Evolutionary conservation across 139 green algal genomes (phyloP).

Genomic region (Cymbomonas tetramitiformis): DNA sequence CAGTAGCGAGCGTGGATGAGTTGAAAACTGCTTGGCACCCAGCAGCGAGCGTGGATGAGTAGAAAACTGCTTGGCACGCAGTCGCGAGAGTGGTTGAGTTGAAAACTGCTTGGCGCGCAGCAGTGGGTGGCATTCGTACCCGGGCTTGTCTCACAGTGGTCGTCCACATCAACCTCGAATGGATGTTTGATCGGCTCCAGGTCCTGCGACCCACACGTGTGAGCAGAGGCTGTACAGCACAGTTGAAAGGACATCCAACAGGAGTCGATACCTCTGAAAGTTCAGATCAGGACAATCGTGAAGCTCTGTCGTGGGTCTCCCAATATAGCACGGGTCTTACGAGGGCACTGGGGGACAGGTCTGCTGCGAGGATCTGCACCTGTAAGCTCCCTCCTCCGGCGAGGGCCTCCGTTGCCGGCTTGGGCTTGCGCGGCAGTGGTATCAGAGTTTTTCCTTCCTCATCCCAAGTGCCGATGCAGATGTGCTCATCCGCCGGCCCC

Average conservation of each 20-base stretch:
- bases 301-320: slow-evolving; percentile 5
- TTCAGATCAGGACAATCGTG: no score
- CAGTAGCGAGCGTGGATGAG: no score
- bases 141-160: slow-evolving; percentile 25
- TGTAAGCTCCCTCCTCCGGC: not conserved
- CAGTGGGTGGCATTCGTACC: no score
- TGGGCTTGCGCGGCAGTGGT: not conserved
- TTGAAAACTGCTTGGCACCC: no score
- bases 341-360: not conserved
- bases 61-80: no score
- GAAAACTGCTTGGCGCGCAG: no score
- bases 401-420: not conserved
- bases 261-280: no score
- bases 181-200: slow-evolving; percentile 5
- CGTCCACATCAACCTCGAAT: slow-evolving; percentile 15
- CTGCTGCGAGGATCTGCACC: not conserved
- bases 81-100: no score
- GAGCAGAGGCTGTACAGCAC: no score
- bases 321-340: not conserved
- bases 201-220: not conserved
- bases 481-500: not conserved
- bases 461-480: slow-evolving; percentile 15
- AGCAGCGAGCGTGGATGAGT: no score
- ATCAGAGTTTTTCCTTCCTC: not conserved
- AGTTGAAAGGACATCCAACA: no score